Conservation (phyloP, 495 filamentous ascomycete species). For the Cairneyella variabilis region DNA sequence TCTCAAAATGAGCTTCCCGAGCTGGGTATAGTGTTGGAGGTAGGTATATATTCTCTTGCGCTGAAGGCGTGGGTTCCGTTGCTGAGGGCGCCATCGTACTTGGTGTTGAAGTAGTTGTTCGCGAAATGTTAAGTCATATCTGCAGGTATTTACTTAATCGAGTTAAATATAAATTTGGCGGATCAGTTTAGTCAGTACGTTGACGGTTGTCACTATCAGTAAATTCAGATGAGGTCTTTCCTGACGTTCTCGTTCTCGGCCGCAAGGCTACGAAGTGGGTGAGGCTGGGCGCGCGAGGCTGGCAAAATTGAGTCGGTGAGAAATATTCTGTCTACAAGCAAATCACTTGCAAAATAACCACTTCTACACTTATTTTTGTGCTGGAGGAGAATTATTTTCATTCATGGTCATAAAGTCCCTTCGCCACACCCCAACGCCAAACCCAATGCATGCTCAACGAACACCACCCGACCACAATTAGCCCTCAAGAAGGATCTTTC, state of each 20-base stretch:
- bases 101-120: not conserved
- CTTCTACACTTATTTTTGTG: too few relatives aligned
- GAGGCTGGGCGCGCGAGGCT: too few relatives aligned
- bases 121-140: slow-evolving; percentile 16
- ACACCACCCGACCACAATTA: not conserved
- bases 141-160: not conserved
- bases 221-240: too few relatives aligned
- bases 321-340: too few relatives aligned
- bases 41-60: slow-evolving; percentile 10
- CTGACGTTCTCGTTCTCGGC: too few relatives aligned
- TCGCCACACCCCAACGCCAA: too few relatives aligned
- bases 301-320: too few relatives aligned
- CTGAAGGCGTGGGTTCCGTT: slow-evolving; percentile 10
- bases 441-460: too few relatives aligned
- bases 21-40: slow-evolving; percentile 37
- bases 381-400: too few relatives aligned
- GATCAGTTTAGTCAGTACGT: too few relatives aligned
- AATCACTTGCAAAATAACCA: too few relatives aligned
- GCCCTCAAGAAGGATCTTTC: slow-evolving; percentile 64
- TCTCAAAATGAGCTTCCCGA: slow-evolving; percentile 75
- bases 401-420: slow-evolving; percentile 2
- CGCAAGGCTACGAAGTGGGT: not conserved
- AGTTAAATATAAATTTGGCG: not conserved
- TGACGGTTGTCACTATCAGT: too few relatives aligned
- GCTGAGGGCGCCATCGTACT: slow-evolving; percentile 26